Evolutionary conservation across 2,329 filamentous ascomycete genomes (phyloP).

Genomic region (Colletotrichum melonis): DNA sequence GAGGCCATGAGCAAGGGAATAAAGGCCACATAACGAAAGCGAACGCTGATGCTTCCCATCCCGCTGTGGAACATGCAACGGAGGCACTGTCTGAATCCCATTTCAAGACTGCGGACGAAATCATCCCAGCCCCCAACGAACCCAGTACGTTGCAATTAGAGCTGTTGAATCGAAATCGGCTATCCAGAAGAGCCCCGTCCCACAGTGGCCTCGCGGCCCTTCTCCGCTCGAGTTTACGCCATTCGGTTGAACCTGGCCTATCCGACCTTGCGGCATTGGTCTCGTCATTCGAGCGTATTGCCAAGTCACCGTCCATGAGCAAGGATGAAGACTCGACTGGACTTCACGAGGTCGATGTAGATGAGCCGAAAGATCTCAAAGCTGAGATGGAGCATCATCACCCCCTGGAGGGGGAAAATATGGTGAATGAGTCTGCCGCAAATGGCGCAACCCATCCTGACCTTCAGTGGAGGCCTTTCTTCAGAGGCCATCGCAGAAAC

Average conservation of each 20-base stretch:
- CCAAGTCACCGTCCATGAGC: constrained; percentile 39
- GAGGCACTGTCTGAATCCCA: neutral
- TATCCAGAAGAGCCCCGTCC: neutral
- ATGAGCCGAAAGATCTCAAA: constrained; percentile 12
- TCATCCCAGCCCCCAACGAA: neutral
- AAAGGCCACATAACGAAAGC: neutral
- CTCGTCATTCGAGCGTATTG: constrained; percentile 43
- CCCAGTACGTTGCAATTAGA: neutral
- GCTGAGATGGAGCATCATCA: neutral
- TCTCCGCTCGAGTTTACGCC: constrained; percentile 22
- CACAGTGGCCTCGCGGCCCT: constrained; percentile 15
- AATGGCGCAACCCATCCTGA: neutral
- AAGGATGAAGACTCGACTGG: constrained; percentile 31
- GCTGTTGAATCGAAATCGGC: neutral
- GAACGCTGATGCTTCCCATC: neutral
- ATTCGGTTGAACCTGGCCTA: constrained; percentile 39
- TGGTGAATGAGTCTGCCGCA: neutral
- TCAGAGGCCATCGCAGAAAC: constrained; percentile 42
- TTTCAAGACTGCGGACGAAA: neutral
- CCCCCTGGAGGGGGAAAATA: too few relatives aligned
- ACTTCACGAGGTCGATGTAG: neutral
- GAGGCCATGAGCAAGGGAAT: neutral
- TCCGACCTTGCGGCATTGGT: constrained; percentile 44
- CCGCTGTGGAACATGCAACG: neutral
- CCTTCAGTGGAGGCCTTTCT: neutral